Conservation (phyloP, 108 stramenopile species). For the Cyclotella kingstonii region DNA sequence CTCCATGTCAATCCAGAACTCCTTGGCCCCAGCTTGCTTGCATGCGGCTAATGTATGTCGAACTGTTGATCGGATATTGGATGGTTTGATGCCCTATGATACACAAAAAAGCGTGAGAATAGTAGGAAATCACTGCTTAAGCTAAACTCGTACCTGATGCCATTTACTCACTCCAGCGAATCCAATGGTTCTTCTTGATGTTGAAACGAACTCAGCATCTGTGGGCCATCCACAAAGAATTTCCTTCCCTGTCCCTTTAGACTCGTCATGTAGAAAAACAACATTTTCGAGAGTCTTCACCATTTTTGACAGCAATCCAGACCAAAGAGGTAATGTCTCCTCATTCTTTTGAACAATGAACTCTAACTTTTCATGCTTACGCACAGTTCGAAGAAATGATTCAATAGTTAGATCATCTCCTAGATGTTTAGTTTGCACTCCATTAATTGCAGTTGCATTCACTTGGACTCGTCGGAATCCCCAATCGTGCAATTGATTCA, state of each 20-base stretch:
- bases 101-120: neutral
- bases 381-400: constrained; percentile 41
- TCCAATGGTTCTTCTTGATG: constrained; percentile 56
- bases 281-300: constrained; percentile 58
- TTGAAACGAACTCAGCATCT: constrained; percentile 25
- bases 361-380: constrained; percentile 61
- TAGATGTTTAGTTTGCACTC: constrained; percentile 75
- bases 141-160: too few relatives aligned
- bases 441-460: constrained; percentile 94
- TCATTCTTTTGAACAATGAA: constrained; percentile 93
- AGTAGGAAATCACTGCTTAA: neutral
- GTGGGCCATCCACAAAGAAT: constrained; percentile 45
- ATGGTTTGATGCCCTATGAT: constrained; percentile 78
- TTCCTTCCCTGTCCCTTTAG: constrained; percentile 77
- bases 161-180: constrained; percentile 59
- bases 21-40: constrained; percentile 27
- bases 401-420: constrained; percentile 40
- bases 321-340: constrained; percentile 82
- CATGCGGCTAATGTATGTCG: constrained; percentile 40
- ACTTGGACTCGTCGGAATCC: constrained; percentile 92
- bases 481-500: constrained; percentile 48
- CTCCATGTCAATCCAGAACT: constrained; percentile 92
- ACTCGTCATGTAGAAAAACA: constrained; percentile 81
- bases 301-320: constrained; percentile 45
- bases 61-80: constrained; percentile 61